Evolutionary conservation across 2,329 filamentous ascomycete genomes (phyloP).

Genomic region (Stylonectria norvegica): DNA sequence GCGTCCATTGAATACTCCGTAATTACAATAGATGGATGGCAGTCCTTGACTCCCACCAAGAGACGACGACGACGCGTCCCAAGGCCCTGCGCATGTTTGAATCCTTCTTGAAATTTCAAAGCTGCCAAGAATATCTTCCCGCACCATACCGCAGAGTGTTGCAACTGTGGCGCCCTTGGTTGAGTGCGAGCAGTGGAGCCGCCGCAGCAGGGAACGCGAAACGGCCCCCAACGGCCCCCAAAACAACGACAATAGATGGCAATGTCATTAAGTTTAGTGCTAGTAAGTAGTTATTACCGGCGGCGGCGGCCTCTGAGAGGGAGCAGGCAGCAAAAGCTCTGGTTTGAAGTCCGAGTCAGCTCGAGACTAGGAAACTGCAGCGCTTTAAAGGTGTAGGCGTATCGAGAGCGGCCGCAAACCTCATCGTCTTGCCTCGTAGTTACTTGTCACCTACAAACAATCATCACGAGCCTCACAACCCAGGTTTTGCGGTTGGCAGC

Average conservation of each 20-base stretch:
- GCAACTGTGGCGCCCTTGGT: no score
- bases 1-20: no score
- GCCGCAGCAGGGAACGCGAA: constrained; percentile 3
- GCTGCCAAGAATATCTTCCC: not conserved
- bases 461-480: not conserved
- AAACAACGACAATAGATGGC: no score
- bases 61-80: not conserved
- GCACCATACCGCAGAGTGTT: no score
- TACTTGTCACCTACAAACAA: not conserved
- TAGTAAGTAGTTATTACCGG: constrained; percentile 8
- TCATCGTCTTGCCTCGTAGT: not conserved
- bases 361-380: not conserved
- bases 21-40: no score
- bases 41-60: not conserved
- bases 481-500: constrained; percentile 1
- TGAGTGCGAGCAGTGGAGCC: not conserved
- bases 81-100: not conserved
- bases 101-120: not conserved
- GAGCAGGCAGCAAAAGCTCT: not conserved
- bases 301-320: constrained; percentile 15
- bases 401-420: no score
- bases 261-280: no score
- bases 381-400: not conserved
- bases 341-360: not conserved
- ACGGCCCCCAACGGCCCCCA: constrained; percentile 17